Base-by-base conservation (phyloP, 2,329 filamentous ascomycete species). In the Colletotrichum sp. region DNA sequence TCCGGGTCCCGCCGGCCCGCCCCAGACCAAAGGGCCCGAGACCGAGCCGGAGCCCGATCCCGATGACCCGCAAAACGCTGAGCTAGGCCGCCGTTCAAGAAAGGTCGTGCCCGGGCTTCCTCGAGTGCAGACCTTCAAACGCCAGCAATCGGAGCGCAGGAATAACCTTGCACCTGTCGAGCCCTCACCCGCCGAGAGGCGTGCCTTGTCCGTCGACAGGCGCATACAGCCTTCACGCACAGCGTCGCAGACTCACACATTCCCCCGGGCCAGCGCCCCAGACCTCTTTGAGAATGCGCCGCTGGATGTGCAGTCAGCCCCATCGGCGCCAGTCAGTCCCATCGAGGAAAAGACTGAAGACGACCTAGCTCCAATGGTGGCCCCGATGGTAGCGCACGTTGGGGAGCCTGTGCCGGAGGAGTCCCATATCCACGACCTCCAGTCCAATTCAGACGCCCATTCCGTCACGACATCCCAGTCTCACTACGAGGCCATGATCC, bases 131-230 rank as follows among this genome's bases (percentile, higher is more conserved):
- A 98, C 95, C 0, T 96, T 98, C 85, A 94, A 93, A 84, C 92
- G 96, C 80, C 95, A 96, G 83, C 91, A 94, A 82, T 96, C 95
- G 32, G 96, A 98, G 84, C 90, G 91, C 77, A 91, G 95, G 79
- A 92, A 94, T 79, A 93, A 92, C 80, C 88, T 98, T 70, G 88
- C 93, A 75, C 92, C 94, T 60, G 88, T 92, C 57, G 87, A 93
- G 64, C 90, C 91, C 8, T 90, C 92, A 36, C 85, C 88, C 30
- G 90, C 90, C 52, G 94, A 96, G 84, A 91, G 94, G 79, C 91
- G 95, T 81, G 92, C 95, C 13, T 88, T 92, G 16, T 96, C 94
- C 10, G 88, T 91, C 63, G 94, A 93, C 80, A 86, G 90, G 68
- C 87, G 88, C 52, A 74, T 82, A 34, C 84, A 83, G 70, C 72